phyloP scores from a whole-genome alignment of 805 yeast species.

The Nakazawaea wyomingensis region DNA sequence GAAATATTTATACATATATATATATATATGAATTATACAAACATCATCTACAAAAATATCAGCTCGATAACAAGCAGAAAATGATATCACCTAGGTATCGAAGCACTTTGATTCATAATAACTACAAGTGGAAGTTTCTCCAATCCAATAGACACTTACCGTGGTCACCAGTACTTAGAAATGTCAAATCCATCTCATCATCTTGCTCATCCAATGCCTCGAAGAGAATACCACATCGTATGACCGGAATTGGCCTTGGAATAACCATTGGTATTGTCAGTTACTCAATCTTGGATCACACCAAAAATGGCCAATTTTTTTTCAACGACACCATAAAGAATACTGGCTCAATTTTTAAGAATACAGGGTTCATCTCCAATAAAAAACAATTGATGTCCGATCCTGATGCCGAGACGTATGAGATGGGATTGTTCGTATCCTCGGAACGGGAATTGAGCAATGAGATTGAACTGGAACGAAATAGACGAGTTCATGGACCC shows the following conservation, averaged over 20 bases:
- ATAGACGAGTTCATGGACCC: conserved; percentile 12
- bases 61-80: too few relatives aligned
- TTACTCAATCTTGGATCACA: too few relatives aligned
- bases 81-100: neutral
- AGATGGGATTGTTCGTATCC: conserved; percentile 55
- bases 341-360: conserved; percentile 14
- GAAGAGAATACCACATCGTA: neutral
- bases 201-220: too few relatives aligned
- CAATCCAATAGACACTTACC: neutral
- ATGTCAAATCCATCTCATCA: too few relatives aligned
- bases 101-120: neutral
- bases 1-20: too few relatives aligned
- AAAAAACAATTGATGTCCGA: conserved; percentile 39
- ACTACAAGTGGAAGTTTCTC: neutral
- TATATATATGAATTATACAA: too few relatives aligned
- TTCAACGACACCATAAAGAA: too few relatives aligned
- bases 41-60: too few relatives aligned
- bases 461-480: conserved; percentile 31
- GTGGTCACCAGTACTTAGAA: neutral
- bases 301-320: too few relatives aligned
- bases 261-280: neutral
- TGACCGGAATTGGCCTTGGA: neutral
- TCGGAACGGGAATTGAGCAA: conserved; percentile 52
- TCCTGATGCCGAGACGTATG: conserved; percentile 57
- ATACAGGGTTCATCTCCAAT: conserved; percentile 16